Conservation (phyloP, 768 basidiomycete genomes). For the Botryobasidium botryosum region DNA sequence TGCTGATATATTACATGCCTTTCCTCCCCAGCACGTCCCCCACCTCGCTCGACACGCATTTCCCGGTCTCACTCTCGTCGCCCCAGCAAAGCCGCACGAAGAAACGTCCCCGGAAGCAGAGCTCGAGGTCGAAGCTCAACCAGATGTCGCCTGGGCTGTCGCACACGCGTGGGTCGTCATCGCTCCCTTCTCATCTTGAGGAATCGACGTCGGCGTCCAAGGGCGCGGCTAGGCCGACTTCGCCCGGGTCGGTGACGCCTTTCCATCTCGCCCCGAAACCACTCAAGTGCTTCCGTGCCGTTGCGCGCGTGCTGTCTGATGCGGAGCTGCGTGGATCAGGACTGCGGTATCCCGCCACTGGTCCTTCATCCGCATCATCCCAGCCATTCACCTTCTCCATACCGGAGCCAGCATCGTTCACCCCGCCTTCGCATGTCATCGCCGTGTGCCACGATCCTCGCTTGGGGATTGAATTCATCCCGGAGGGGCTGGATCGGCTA, state of each 20-base stretch:
- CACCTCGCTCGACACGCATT: not conserved
- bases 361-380: slow-evolving; percentile 36
- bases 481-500: slow-evolving; percentile 60
- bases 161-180: slow-evolving; percentile 8
- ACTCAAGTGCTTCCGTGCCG: slow-evolving; percentile 38
- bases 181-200: slow-evolving; percentile 11
- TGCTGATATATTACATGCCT: slow-evolving; percentile 68
- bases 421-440: slow-evolving; percentile 35
- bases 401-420: slow-evolving; percentile 25
- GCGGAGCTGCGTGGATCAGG: slow-evolving; percentile 56
- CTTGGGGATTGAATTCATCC: slow-evolving; percentile 48
- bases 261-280: too few relatives aligned
- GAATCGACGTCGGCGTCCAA: too few relatives aligned
- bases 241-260: too few relatives aligned
- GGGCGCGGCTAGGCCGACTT: too few relatives aligned
- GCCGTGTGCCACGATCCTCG: slow-evolving; percentile 24
- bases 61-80: not conserved
- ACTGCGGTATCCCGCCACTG: slow-evolving; percentile 1
- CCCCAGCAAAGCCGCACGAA: slow-evolving; percentile 20
- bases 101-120: slow-evolving; percentile 26
- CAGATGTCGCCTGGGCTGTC: too few relatives aligned
- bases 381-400: slow-evolving; percentile 47
- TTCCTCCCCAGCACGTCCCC: slow-evolving; percentile 12
- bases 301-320: slow-evolving; percentile 56
- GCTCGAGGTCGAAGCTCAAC: too few relatives aligned